Conservation (phyloP, 257 asterid genomes). For the Ehretia macrophylla region DNA sequence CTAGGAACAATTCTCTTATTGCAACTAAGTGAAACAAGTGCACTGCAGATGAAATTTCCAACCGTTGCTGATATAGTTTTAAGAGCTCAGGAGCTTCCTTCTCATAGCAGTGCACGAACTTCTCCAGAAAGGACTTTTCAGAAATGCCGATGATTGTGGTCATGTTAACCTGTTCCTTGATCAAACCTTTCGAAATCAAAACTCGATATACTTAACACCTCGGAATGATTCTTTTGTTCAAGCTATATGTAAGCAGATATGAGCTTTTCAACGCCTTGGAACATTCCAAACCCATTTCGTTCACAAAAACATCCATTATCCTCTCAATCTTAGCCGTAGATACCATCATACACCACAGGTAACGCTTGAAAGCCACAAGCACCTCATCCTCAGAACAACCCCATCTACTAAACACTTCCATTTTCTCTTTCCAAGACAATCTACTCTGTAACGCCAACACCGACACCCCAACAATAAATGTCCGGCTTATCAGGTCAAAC, state of each 20-base stretch:
- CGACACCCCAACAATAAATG: constrained; percentile 3
- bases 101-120: constrained; percentile 8
- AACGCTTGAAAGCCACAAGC: constrained; percentile 9
- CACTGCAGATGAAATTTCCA: neutral
- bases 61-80: constrained; percentile 1
- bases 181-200: constrained; percentile 28
- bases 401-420: constrained; percentile 19
- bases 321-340: constrained; percentile 19
- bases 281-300: constrained; percentile 27
- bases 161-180: constrained; percentile 10
- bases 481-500: neutral
- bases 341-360: constrained; percentile 20
- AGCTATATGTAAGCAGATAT: constrained; percentile 7
- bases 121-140: constrained; percentile 22
- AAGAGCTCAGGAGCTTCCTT: constrained; percentile 24
- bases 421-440: constrained; percentile 11
- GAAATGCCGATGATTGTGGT: neutral
- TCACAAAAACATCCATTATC: constrained; percentile 20
- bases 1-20: constrained; percentile 24
- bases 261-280: constrained; percentile 9
- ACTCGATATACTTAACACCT: constrained; percentile 27
- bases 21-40: constrained; percentile 11
- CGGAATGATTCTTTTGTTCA: constrained; percentile 13
- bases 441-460: constrained; percentile 1
- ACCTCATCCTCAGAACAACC: constrained; percentile 26